Percentiles rank a stretch among this genome's conserved stretches.
Conservation (phyloP, 139 green algal species). For the Tetraselmis chui region DNA sequence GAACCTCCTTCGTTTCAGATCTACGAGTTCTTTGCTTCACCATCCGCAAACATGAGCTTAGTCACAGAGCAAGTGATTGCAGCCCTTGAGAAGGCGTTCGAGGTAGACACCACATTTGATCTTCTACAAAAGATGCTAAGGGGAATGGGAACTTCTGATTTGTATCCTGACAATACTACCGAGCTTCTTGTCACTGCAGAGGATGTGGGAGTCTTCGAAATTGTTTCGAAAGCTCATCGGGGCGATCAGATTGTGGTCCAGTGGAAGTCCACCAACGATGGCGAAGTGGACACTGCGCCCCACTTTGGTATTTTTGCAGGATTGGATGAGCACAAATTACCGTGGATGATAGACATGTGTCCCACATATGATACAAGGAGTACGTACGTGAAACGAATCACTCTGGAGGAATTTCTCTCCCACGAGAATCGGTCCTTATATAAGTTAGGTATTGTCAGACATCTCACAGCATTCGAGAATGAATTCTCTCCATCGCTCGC, state of each 20-base stretch:
- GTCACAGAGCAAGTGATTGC: not conserved
- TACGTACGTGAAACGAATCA: constrained; percentile 1
- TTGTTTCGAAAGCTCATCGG: not conserved
- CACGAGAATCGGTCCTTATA: not conserved
- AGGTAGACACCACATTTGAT: not conserved
- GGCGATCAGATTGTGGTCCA: not conserved
- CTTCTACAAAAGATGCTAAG: not conserved
- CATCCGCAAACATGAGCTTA: not conserved
- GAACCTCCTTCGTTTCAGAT: not conserved
- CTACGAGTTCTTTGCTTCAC: not conserved
- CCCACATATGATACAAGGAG: not conserved
- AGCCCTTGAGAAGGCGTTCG: not conserved
- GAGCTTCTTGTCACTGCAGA: not conserved
- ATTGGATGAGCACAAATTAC: not conserved
- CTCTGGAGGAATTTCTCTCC: not conserved
- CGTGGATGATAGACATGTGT: not conserved
- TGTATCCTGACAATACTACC: not conserved
- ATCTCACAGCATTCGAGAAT: not conserved
- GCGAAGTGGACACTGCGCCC: not conserved
- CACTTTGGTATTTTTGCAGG: constrained; percentile 1
- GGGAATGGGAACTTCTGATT: not conserved
- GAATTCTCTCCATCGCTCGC: not conserved
- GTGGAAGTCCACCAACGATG: not conserved
- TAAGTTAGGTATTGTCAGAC: constrained; percentile 1
- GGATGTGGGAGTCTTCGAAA: not conserved